Base-by-base conservation (phyloP, 176 grass and related monocot genomes). In the Carex pumila region DNA sequence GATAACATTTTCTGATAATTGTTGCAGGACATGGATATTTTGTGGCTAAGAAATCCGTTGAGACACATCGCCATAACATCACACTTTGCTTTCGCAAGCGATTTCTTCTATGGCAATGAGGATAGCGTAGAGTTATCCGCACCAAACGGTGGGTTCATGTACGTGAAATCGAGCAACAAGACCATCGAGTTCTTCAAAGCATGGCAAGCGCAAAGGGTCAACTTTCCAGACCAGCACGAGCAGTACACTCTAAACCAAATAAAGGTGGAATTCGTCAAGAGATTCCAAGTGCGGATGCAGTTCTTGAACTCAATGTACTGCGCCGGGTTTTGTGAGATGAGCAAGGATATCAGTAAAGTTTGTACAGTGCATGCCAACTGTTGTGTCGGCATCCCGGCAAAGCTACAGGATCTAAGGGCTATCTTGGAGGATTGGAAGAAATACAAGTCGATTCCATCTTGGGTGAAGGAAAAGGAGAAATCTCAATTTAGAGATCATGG, bases 311-410 rank as follows among this genome's bases (percentile, higher is more conserved):
- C 95, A 4, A 57, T 86, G 0, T 85, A 82, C 58, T 78, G 89
- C 3, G 90, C 81, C 0, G 95, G 95, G 0, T 94, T 98, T 61
- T 98, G 95, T 22, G 89, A 79, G 59, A 79, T 89, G 14, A 91
- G 87, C 1, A 91, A 87, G 63, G 91, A 94, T 25, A 54, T 98
- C 0, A 4, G 31, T 36, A 94, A 87, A 89, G 86, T 94, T 9
- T 94, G 89, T 58, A 98, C 92, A 3, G 94, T 98, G 85, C 95
- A 98, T n/a, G 92, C 95, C 6, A 98, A 91, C 10, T 98, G 95
- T 31, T 98, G 95, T 41, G 73, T 98, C 2, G 86, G 92, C 0
- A 77, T 98, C 0, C 2, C 5, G 0, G 55, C 80, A 14, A 98
- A 98, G 87, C 88, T 94, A 39, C 58, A 41, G 0, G 95, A 98